Base-by-base conservation (phyloP, 192 early-diverging fungal genomes). In the Coemansia sp. region DNA sequence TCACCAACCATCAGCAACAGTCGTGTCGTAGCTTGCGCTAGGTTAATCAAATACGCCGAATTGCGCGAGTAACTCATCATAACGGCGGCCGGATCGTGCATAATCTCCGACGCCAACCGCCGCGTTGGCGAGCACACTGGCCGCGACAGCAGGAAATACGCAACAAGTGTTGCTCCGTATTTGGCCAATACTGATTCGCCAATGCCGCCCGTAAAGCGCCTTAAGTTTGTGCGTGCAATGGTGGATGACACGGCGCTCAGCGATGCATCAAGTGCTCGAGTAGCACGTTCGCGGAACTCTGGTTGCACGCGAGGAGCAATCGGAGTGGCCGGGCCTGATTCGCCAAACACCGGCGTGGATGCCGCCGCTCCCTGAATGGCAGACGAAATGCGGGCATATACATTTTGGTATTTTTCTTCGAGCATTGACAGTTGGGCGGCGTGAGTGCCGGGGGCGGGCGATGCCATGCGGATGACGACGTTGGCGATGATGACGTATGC, bases 1-100 rank as follows among this genome's bases (percentile, higher is more conserved):
- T 98, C 94, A 65, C 89, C 91, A 83, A 94, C 94, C 37, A 91
- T 88, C 72, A 94, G 90, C 86, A 93, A 85, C 54, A 93, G 83
- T 34, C 92, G 83, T 14, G 90, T 90, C 21, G 91, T 88, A 4
- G 92, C 90, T 73, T 93, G 90, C 17, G 89, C 86, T 50, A 87
- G 82, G 49, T 87, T 89, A 73, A 92, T 77, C 47, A 92, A 72
- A 66, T 89, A 83, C 25, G 88, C 82, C 51, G 88, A 85, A 67
- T 94, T 92, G 34, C 88, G 86, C 40, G 89, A 85, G 65, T 91
- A 93, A 51, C 87, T 88, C 65, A 80, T 70, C 82, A 84, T 84
- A 12, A 84, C 78, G 0, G 72, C 74, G 1, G 78, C 73, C 37
- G 82, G 78, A 21, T 84, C 78, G 31, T 65, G 64, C 48, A 71